phyloP scores from a whole-genome alignment of 306 rosid species.

The Datisca glomerata region DNA sequence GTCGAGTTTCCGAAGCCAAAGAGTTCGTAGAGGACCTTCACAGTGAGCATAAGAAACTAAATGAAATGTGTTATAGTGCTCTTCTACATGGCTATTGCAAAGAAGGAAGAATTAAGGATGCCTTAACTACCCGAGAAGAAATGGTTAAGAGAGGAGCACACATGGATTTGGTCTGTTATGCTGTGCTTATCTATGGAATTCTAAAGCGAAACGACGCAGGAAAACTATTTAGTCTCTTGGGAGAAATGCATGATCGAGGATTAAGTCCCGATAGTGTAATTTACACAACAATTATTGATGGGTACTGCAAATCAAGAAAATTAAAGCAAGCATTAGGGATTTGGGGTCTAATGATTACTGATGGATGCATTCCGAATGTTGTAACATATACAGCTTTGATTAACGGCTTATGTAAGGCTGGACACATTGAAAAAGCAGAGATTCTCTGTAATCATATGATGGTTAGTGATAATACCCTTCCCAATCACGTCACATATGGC shows the following conservation, averaged over 20 bases:
- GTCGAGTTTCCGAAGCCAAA: constrained; percentile 71
- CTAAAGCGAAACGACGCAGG: constrained; percentile 41
- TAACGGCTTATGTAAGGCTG: constrained; percentile 73
- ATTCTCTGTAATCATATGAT: constrained; percentile 53
- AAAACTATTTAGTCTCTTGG: constrained; percentile 40
- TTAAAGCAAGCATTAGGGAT: constrained; percentile 45
- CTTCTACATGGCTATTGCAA: constrained; percentile 75
- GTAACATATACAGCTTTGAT: constrained; percentile 78
- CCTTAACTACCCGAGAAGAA: constrained; percentile 49
- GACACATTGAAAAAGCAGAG: constrained; percentile 54
- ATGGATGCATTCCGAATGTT: constrained; percentile 65
- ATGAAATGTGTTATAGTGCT: constrained; percentile 77
- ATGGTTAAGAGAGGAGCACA: constrained; percentile 66
- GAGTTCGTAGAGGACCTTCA: constrained; percentile 61
- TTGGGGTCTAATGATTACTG: constrained; percentile 67
- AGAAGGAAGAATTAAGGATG: constrained; percentile 74
- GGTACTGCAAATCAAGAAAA: constrained; percentile 56
- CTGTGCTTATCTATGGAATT: constrained; percentile 61
- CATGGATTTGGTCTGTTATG: constrained; percentile 78
- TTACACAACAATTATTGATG: constrained; percentile 78
- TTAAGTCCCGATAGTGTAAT: constrained; percentile 63
- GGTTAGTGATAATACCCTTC: constrained; percentile 23
- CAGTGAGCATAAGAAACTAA: constrained; percentile 38
- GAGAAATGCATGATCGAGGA: constrained; percentile 54
- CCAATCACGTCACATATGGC: constrained; percentile 66